phyloP scores from a whole-genome alignment of 2,329 filamentous ascomycete genomes.

The Fusarium pseudograminearum region DNA sequence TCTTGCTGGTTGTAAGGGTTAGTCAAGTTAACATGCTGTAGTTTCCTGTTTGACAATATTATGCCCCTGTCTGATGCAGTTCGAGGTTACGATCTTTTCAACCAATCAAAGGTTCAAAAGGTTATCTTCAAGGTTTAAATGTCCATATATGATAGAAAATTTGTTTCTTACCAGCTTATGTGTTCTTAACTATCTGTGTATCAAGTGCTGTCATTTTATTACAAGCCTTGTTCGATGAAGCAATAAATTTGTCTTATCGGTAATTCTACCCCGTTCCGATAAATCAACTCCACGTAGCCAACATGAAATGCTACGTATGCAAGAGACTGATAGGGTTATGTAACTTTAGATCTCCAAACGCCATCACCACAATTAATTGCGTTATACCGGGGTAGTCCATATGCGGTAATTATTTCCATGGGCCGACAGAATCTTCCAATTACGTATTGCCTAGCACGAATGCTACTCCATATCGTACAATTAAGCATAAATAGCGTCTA shows the following conservation, averaged over 20 bases:
- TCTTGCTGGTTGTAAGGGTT: neutral
- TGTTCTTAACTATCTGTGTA: too few relatives aligned
- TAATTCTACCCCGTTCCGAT: rapidly evolving
- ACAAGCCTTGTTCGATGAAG: too few relatives aligned
- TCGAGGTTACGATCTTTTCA: conserved; percentile 77
- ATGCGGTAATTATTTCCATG: neutral
- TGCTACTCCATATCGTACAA: neutral
- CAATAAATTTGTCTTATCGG: too few relatives aligned
- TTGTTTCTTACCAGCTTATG: too few relatives aligned
- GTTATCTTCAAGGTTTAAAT: conserved; percentile 66
- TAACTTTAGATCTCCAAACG: too few relatives aligned
- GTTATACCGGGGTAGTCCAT: neutral
- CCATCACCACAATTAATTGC: neutral
- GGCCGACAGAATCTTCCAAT: neutral
- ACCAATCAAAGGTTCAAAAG: conserved; percentile 79
- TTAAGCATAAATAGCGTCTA: conserved; percentile 1
- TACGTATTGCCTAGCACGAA: rapidly evolving
- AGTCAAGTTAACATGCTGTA: conserved; percentile 47
- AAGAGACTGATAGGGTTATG: too few relatives aligned
- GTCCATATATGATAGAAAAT: neutral
- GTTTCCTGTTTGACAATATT: conserved; percentile 81
- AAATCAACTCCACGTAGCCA: rapidly evolving
- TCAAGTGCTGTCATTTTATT: too few relatives aligned
- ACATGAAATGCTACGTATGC: neutral
- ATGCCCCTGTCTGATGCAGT: conserved; percentile 76